These are phyloP conservation scores for Tolypocladium endophyticum DNA, from an alignment of 2,329 filamentous ascomycete genomes.

Conservation along the genomic window DNA sequence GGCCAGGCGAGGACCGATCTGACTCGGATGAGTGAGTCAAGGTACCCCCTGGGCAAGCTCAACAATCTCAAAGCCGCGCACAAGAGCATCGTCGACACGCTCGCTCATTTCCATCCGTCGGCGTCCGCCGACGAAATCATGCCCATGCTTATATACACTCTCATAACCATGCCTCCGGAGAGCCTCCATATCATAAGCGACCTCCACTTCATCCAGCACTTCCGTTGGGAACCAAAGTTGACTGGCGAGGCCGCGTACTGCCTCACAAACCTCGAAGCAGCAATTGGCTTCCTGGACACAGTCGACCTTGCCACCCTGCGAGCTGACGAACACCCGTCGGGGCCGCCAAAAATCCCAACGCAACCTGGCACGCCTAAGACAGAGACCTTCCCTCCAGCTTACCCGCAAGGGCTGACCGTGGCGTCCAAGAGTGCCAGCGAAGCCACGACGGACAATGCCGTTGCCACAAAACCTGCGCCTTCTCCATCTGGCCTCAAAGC, in stretches of 20 bases:
- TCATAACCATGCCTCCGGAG: slow-evolving; percentile 83
- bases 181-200: slow-evolving; percentile 87
- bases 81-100: slow-evolving; percentile 86
- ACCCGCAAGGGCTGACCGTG: slow-evolving; percentile 32
- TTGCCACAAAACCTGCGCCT: slow-evolving; percentile 22
- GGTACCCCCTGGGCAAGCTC: slow-evolving; percentile 83
- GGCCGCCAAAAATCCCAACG: slow-evolving; percentile 48
- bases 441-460: slow-evolving; percentile 18
- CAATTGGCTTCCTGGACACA: slow-evolving; percentile 88
- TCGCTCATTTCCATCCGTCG: slow-evolving; percentile 56
- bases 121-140: slow-evolving; percentile 96
- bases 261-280: slow-evolving; percentile 88
- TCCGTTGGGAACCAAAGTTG: slow-evolving; percentile 74
- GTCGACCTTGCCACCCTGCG: slow-evolving; percentile 86
- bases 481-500: slow-evolving; percentile 33
- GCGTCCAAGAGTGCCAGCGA: slow-evolving; percentile 20
- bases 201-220: slow-evolving; percentile 86
- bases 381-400: slow-evolving; percentile 48
- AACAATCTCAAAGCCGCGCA: slow-evolving; percentile 81
- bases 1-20: slow-evolving; percentile 60
- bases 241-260: slow-evolving; percentile 95
- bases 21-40: slow-evolving; percentile 72
- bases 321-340: slow-evolving; percentile 63
- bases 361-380: slow-evolving; percentile 36
- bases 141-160: slow-evolving; percentile 89